These are phyloP conservation scores for Backusella sp. DNA, from an alignment of 192 early-diverging fungal genomes.

Conservation along the genomic window DNA sequence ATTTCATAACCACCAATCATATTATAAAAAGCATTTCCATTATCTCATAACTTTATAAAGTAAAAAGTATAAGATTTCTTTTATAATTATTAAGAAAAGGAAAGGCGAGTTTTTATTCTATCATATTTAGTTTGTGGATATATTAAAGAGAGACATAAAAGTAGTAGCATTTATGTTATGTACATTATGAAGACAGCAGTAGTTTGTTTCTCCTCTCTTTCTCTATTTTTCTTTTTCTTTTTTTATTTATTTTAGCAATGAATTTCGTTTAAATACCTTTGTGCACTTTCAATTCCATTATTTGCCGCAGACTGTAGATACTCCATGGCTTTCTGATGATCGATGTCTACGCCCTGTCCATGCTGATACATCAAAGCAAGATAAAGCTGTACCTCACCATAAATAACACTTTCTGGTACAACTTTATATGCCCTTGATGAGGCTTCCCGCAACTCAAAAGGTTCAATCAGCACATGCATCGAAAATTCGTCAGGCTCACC, in stretches of 20 bases:
- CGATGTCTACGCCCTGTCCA: background rate
- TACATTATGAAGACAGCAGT: background rate
- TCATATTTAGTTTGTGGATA: too few species aligned
- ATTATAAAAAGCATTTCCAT: too few species aligned
- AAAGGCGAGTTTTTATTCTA: too few species aligned
- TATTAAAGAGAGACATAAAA: too few species aligned
- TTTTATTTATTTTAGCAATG: background rate
- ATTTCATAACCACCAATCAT: too few species aligned
- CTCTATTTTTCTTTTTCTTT: background rate
- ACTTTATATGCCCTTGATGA: background rate
- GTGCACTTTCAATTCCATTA: background rate
- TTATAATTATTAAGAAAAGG: too few species aligned
- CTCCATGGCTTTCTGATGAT: background rate
- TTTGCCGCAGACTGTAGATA: background rate
- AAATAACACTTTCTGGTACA: background rate
- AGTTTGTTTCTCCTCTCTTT: too few species aligned
- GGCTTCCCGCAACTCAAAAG: background rate
- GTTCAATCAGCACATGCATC: background rate
- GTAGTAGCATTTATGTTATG: background rate
- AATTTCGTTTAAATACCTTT: conserved; percentile 4
- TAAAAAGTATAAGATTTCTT: too few species aligned
- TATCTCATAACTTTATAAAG: too few species aligned
- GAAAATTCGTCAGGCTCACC: background rate
- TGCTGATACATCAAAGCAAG: background rate
- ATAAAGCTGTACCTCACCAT: background rate